A percentile compares a stretch with the other conserved stretches of the same genome.
phyloP scores from a whole-genome alignment of 805 yeast genomes.

The Komagataella mondaviorum region DNA sequence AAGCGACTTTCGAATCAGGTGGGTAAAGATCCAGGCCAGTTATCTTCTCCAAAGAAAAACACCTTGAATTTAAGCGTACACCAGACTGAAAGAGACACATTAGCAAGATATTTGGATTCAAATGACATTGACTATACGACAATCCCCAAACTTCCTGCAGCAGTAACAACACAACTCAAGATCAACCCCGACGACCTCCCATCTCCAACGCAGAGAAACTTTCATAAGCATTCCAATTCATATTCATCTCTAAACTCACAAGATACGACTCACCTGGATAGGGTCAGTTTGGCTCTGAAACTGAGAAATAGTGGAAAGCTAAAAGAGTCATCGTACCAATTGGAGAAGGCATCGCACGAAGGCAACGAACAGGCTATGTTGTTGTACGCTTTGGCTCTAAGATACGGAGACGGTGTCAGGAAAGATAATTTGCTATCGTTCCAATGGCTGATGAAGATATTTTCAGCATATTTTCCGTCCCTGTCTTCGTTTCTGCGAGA shows the following conservation, averaged over 20 bases:
- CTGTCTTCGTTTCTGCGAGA: constrained; percentile 1
- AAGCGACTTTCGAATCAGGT: neutral
- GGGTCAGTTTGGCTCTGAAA: constrained; percentile 30
- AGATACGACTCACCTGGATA: constrained; percentile 16
- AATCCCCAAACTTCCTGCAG: neutral
- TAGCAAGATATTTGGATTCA: neutral
- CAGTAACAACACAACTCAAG: neutral
- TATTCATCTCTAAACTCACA: constrained; percentile 11
- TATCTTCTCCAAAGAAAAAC: neutral
- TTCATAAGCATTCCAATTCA: neutral
- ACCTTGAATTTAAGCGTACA: neutral
- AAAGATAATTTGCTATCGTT: constrained; percentile 40
- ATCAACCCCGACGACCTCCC: neutral
- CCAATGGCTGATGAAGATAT: constrained; percentile 29
- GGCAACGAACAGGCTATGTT: constrained; percentile 58
- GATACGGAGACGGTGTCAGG: constrained; percentile 57
- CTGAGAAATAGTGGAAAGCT: constrained; percentile 45
- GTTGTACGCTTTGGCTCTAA: constrained; percentile 51
- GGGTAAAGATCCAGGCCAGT: neutral
- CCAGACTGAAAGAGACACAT: neutral
- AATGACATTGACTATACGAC: neutral
- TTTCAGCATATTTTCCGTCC: neutral
- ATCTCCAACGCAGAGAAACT: neutral
- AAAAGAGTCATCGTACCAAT: constrained; percentile 55
- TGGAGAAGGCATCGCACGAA: constrained; percentile 48